Conservation (phyloP, 1,284 basidiomycete genomes). For the Naganishia sp. region DNA sequence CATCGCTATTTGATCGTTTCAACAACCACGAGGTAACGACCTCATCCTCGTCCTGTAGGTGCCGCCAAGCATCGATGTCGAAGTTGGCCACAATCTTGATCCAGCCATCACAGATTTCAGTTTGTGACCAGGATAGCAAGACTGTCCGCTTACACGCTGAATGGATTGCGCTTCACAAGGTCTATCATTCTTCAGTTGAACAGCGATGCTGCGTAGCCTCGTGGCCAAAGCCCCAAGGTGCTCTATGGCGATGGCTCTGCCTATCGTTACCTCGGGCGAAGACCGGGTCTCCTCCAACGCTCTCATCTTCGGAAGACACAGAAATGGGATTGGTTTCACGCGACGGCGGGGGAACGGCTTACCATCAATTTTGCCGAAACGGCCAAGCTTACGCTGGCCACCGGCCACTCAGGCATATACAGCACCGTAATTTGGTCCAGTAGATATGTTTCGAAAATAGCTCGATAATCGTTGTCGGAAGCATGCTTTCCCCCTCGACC, state of each 20-base stretch:
- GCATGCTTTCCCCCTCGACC: conserved; percentile 81
- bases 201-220: conserved; percentile 61
- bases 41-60: neutral
- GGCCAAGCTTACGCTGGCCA: conserved; percentile 74
- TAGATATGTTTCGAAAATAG: conserved; percentile 85
- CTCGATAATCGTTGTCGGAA: conserved; percentile 85
- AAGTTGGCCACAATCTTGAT: conserved; percentile 4
- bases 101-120: neutral
- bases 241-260: conserved; percentile 84
- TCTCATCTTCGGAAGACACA: conserved; percentile 59
- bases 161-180: neutral
- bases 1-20: conserved; percentile 12
- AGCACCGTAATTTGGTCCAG: conserved; percentile 84
- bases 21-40: conserved; percentile 8
- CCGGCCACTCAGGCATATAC: conserved; percentile 96
- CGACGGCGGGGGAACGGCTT: conserved; percentile 34
- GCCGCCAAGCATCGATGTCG: conserved; percentile 14
- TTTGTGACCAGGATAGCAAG: neutral
- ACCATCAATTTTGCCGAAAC: conserved; percentile 83
- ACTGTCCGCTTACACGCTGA: neutral
- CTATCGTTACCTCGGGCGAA: conserved; percentile 71
- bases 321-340: neutral
- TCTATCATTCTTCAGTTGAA: conserved; percentile 39
- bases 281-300: conserved; percentile 79
- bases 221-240: conserved; percentile 90